Percentiles rank a stretch among this genome's conserved stretches.
These are phyloP conservation scores for Acarospora socialis DNA, from an alignment of 2,329 filamentous ascomycete species.

Conservation along the genomic window DNA sequence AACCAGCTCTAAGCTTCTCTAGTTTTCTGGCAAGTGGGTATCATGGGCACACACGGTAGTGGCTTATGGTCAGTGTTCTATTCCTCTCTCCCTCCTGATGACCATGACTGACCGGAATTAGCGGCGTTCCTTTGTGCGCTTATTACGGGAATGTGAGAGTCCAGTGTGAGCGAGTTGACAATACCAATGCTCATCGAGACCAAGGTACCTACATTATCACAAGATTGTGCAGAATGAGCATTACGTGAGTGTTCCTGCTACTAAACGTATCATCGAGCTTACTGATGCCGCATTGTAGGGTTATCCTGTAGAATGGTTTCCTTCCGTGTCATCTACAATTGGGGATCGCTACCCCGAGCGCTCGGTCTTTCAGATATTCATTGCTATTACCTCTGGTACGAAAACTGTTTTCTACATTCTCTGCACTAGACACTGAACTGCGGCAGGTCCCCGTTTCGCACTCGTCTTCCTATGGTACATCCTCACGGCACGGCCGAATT, in stretches of 20 bases:
- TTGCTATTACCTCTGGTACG: constrained; percentile 81
- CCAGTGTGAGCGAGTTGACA: too few species aligned
- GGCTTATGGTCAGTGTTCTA: constrained; percentile 62
- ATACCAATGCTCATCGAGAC: too few species aligned
- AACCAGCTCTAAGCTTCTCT: constrained; percentile 19
- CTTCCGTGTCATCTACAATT: constrained; percentile 90
- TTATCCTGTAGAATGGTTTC: constrained; percentile 92
- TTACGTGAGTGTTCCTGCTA: constrained; percentile 39
- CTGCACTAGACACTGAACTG: neutral
- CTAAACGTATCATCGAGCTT: constrained; percentile 2
- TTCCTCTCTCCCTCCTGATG: too few species aligned
- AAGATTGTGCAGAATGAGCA: constrained; percentile 98
- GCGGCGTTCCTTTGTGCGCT: constrained; percentile 73
- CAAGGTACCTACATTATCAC: constrained; percentile 72
- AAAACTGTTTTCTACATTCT: constrained; percentile 3
- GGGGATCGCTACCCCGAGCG: constrained; percentile 94
- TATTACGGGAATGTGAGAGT: constrained; percentile 64
- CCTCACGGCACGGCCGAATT: constrained; percentile 62
- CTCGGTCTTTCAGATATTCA: constrained; percentile 94
- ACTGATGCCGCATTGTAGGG: constrained; percentile 29
- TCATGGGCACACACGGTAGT: constrained; percentile 73
- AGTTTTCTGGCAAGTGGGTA: constrained; percentile 77
- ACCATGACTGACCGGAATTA: too few species aligned
- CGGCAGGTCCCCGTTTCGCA: constrained; percentile 70
- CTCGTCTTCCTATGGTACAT: constrained; percentile 88